Percentiles rank a stretch among this genome's conserved stretches.
phyloP scores from a whole-genome alignment of 1,284 basidiomycete genomes.

The Pseudozyma flocculosa region DNA sequence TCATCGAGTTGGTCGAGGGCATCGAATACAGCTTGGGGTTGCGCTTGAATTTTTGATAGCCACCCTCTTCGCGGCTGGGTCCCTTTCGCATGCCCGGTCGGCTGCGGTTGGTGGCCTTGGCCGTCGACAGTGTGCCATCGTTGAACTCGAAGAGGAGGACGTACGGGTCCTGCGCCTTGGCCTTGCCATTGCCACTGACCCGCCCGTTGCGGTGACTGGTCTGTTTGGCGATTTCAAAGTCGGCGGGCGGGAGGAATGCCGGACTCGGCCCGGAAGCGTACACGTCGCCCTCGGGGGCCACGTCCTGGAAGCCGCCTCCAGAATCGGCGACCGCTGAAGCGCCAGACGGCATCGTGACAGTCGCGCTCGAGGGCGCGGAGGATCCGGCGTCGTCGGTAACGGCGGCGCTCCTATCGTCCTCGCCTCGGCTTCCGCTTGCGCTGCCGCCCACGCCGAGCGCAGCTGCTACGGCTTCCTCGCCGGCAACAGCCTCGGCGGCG shows the following conservation, averaged over 20 bases:
- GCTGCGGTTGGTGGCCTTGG: constrained; percentile 57
- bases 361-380: background rate
- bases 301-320: constrained; percentile 34
- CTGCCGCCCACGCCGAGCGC: no score
- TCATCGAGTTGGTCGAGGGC: constrained; percentile 43
- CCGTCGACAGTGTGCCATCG: constrained; percentile 58
- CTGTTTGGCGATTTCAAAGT: constrained; percentile 21
- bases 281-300: constrained; percentile 2
- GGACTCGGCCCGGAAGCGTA: no score
- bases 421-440: no score
- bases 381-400: no score
- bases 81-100: constrained; percentile 33
- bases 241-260: constrained; percentile 16
- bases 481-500: constrained; percentile 18
- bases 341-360: background rate
- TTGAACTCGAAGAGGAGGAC: constrained; percentile 60
- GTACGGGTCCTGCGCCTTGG: constrained; percentile 43
- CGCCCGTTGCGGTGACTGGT: no score
- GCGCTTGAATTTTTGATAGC: constrained; percentile 7
- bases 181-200: constrained; percentile 22
- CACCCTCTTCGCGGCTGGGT: constrained; percentile 11
- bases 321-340: no score
- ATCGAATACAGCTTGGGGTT: constrained; percentile 33
- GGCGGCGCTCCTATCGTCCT: no score
- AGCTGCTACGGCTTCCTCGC: constrained; percentile 4